phyloP scores from a whole-genome alignment of 2,329 filamentous ascomycete genomes.

The Alternaria angustiovoidea region DNA sequence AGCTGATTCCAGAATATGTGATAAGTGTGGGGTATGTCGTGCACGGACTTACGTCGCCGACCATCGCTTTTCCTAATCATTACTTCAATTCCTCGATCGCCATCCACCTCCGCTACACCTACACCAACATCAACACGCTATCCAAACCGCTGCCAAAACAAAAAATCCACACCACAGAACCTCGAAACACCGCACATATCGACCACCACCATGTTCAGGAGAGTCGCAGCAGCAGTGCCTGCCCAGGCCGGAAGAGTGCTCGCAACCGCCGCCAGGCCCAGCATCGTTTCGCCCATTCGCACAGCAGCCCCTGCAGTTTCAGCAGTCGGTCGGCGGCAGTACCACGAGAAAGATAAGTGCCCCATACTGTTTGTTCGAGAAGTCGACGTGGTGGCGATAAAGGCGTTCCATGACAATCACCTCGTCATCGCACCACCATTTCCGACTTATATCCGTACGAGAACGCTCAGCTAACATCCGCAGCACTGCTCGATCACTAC shows the following conservation, averaged over 20 bases:
- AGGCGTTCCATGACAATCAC: conserved; percentile 8
- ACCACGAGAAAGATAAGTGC: conserved; percentile 72
- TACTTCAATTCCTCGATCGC: conserved; percentile 29
- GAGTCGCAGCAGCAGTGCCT: conserved; percentile 63
- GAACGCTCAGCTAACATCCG: conserved; percentile 51
- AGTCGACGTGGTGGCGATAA: conserved; percentile 22
- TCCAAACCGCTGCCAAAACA: conserved; percentile 3
- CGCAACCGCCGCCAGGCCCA: conserved; percentile 58
- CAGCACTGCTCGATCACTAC: conserved; percentile 77
- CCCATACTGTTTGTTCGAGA: conserved; percentile 7
- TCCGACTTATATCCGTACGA: conserved; percentile 1
- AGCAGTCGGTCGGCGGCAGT: conserved; percentile 57
- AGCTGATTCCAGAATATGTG: conserved; percentile 13
- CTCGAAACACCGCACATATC: conserved; percentile 24
- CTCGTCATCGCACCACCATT: conserved; percentile 9
- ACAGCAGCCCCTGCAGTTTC: conserved; percentile 54
- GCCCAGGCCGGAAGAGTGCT: conserved; percentile 61
- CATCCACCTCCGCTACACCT: conserved; percentile 34
- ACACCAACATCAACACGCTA: conserved; percentile 27
- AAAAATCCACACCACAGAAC: neutral
- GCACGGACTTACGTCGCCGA: conserved; percentile 36
- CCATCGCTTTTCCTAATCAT: conserved; percentile 22
- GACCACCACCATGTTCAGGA: conserved; percentile 62
- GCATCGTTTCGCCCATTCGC: conserved; percentile 57
- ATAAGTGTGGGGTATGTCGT: conserved; percentile 33